Evolutionary conservation across 78 protist genomes (phyloP).

Genomic region (Dictyostelium purpureum): DNA sequence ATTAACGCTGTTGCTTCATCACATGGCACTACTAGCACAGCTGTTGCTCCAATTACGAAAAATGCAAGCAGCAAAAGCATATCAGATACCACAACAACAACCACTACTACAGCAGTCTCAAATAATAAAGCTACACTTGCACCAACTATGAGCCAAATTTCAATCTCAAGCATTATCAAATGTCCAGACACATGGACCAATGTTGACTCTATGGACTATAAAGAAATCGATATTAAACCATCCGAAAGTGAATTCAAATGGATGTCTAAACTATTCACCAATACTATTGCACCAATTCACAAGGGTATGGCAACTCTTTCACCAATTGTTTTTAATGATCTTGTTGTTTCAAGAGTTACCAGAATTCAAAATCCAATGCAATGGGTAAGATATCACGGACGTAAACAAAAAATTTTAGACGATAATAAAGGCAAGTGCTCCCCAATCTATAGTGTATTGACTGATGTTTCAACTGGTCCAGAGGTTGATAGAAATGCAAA

Average conservation of each 20-base stretch:
- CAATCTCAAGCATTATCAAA: background rate
- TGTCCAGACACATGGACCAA: slow-evolving; percentile 66
- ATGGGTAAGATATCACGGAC: slow-evolving; percentile 49
- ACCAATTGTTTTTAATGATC: slow-evolving; percentile 42
- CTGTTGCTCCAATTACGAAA: background rate
- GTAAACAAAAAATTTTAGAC: slow-evolving; percentile 46
- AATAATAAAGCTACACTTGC: background rate
- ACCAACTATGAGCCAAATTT: background rate
- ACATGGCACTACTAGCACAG: background rate
- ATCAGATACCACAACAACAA: background rate
- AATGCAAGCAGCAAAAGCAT: background rate
- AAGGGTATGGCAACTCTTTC: slow-evolving; percentile 40
- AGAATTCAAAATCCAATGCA: slow-evolving; percentile 42
- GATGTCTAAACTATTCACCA: slow-evolving; percentile 42
- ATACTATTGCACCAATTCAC: slow-evolving; percentile 28
- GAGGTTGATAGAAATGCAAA: slow-evolving; percentile 18
- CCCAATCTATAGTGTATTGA: background rate
- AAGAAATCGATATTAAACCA: slow-evolving; percentile 38
- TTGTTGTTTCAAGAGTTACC: slow-evolving; percentile 32
- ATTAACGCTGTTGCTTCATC: background rate
- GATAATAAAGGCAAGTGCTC: slow-evolving; percentile 18
- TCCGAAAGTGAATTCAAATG: slow-evolving; percentile 33
- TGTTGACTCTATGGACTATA: slow-evolving; percentile 55
- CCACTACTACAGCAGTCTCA: background rate
- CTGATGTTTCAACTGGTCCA: slow-evolving; percentile 45